These are phyloP conservation scores for Boletus coccyginus DNA, from an alignment of 768 basidiomycete species.

Conservation along the genomic window DNA sequence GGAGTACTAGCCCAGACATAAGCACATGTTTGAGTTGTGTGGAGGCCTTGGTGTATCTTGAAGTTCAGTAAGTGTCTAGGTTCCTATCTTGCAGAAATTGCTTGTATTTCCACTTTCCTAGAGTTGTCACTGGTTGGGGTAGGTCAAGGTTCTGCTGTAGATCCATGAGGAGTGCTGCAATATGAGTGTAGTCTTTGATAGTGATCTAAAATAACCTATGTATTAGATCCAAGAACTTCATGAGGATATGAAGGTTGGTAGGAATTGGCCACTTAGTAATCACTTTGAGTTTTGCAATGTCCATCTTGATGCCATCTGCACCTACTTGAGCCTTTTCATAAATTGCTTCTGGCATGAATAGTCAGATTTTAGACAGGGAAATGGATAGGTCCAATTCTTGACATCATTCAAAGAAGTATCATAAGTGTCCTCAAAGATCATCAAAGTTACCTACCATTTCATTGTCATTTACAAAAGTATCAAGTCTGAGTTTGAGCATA, in stretches of 20 bases:
- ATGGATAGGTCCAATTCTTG: neutral
- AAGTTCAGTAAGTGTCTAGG: slow-evolving; percentile 9
- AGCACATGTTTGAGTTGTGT: slow-evolving; percentile 30
- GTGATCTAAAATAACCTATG: neutral
- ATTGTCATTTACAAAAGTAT: too few relatives aligned
- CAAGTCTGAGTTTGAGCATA: too few relatives aligned
- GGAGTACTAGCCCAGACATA: slow-evolving; percentile 2
- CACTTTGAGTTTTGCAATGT: neutral
- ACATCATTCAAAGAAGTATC: too few relatives aligned
- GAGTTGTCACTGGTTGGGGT: neutral
- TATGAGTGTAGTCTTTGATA: slow-evolving; percentile 4
- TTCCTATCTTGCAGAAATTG: neutral
- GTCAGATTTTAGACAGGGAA: neutral
- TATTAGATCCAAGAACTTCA: neutral
- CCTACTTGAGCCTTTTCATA: neutral
- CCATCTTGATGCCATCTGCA: neutral
- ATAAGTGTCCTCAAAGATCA: too few relatives aligned
- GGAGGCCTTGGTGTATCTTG: slow-evolving; percentile 24
- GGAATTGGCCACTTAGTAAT: slow-evolving; percentile 5
- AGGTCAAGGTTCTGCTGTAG: neutral
- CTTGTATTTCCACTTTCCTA: neutral
- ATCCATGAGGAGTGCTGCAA: neutral
- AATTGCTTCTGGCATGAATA: slow-evolving; percentile 5
- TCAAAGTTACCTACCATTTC: too few relatives aligned
- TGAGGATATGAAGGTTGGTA: neutral